Conservation (phyloP, 106 monocot species). For the Vanilla planifolia region DNA sequence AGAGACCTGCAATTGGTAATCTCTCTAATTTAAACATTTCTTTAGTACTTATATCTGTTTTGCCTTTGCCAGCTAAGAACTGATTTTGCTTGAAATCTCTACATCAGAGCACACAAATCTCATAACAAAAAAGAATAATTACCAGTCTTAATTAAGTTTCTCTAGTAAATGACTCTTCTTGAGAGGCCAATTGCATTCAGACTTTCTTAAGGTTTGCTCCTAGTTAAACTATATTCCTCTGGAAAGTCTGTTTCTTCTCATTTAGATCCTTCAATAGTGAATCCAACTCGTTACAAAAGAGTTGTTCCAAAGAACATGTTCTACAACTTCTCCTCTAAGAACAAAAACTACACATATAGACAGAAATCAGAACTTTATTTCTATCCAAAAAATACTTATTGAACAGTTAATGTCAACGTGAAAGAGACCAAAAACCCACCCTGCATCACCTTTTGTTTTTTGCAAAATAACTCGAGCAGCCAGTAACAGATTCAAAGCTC, state of each 20-base stretch:
- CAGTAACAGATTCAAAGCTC: too few species aligned
- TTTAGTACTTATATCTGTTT: conserved; percentile 56
- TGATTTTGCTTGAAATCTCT: neutral
- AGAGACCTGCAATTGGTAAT: conserved; percentile 34
- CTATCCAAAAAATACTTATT: too few species aligned
- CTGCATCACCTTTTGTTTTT: too few species aligned
- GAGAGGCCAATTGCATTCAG: conserved; percentile 35
- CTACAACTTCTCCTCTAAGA: too few species aligned
- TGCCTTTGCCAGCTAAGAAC: conserved; percentile 44
- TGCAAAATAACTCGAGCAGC: too few species aligned
- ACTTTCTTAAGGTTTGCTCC: conserved; percentile 79
- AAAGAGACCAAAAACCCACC: too few species aligned
- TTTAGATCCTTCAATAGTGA: conserved; percentile 75
- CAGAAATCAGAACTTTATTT: too few species aligned
- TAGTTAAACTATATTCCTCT: conserved; percentile 50
- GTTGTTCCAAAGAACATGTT: too few species aligned
- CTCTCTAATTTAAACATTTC: conserved; percentile 40
- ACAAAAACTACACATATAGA: too few species aligned
- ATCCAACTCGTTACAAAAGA: conserved; percentile 48
- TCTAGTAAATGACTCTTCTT: conserved; percentile 45
- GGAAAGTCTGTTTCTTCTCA: conserved; percentile 81
- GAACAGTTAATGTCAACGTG: too few species aligned
- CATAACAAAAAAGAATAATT: neutral
- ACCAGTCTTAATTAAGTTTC: conserved; percentile 67
- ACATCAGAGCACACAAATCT: neutral